Evolutionary conservation across 129 eudicot species (phyloP).

Genomic region (Chrysanthemum makinoi): DNA sequence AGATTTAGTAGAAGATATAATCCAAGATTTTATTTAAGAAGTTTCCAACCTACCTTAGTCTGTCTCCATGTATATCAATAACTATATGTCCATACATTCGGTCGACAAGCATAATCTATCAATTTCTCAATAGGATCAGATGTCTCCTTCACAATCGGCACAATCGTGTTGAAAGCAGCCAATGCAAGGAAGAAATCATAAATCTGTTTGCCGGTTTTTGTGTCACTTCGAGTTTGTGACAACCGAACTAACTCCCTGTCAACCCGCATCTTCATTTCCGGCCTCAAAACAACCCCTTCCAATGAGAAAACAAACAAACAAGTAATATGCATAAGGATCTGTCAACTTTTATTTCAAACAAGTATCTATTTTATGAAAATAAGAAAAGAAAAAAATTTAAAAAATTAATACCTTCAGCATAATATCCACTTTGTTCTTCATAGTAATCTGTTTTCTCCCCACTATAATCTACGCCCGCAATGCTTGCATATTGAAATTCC

Average conservation of each 20-base stretch:
- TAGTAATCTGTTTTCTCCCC: slow-evolving; percentile 38
- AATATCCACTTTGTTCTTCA: slow-evolving; percentile 51
- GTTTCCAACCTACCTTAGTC: slow-evolving; percentile 60
- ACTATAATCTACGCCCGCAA: slow-evolving; percentile 60
- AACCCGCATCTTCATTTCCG: slow-evolving; percentile 70
- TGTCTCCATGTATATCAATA: no score
- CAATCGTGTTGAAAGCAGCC: slow-evolving; percentile 94
- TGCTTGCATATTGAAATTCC: slow-evolving; percentile 92
- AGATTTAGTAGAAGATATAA: no score
- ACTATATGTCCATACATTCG: slow-evolving; percentile 59
- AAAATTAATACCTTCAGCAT: slow-evolving; percentile 48
- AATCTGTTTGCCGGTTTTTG: slow-evolving; percentile 44
- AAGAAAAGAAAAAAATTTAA: no score
- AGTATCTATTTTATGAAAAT: no score
- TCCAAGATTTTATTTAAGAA: slow-evolving; percentile 59
- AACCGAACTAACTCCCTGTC: slow-evolving; percentile 55
- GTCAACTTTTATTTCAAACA: no score
- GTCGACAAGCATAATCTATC: slow-evolving; percentile 80
- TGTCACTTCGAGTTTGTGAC: slow-evolving; percentile 37
- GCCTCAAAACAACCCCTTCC: slow-evolving; percentile 56
- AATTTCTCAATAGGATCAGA: slow-evolving; percentile 55
- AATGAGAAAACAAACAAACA: slow-evolving; percentile 27
- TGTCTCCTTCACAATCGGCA: slow-evolving; percentile 61
- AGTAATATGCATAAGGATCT: not conserved
- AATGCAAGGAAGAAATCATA: slow-evolving; percentile 75